Evolutionary conservation across 2,329 filamentous ascomycete genomes (phyloP).

Genomic region (Dichotomopilus funicola): DNA sequence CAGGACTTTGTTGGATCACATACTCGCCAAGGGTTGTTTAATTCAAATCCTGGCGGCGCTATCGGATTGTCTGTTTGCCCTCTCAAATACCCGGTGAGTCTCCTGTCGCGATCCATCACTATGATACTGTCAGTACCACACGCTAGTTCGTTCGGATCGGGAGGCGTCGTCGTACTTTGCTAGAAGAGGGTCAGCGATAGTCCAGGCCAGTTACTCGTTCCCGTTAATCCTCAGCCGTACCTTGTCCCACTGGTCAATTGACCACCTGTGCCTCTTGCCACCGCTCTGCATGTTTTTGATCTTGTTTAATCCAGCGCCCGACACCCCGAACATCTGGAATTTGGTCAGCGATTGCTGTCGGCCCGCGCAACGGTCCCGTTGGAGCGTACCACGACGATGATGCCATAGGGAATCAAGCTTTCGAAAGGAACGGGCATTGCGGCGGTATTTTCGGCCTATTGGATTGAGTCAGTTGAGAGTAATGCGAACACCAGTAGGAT

Average conservation of each 20-base stretch:
- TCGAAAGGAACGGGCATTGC: constrained; percentile 60
- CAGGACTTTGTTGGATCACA: constrained; percentile 19
- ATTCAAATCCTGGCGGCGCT: constrained; percentile 54
- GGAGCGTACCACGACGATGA: constrained; percentile 52
- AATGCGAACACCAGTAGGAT: not conserved
- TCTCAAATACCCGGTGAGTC: constrained; percentile 52
- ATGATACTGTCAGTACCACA: constrained; percentile 17
- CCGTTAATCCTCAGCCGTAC: constrained; percentile 30
- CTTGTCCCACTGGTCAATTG: constrained; percentile 57
- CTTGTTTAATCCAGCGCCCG: constrained; percentile 51
- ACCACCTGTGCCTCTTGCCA: constrained; percentile 54
- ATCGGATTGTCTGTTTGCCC: constrained; percentile 50
- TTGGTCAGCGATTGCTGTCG: constrained; percentile 1
- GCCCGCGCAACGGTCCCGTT: not conserved
- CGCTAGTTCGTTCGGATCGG: not conserved
- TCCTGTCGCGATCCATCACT: constrained; percentile 62
- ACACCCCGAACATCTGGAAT: constrained; percentile 55
- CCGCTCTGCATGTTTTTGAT: constrained; percentile 54
- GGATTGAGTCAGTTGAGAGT: constrained; percentile 16
- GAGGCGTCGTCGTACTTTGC: constrained; percentile 46
- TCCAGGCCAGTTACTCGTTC: not conserved
- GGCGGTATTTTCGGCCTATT: constrained; percentile 22
- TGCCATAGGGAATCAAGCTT: constrained; percentile 56
- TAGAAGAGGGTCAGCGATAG: constrained; percentile 31
- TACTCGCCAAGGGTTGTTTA: constrained; percentile 61